Base-by-base conservation (phyloP, 2,329 filamentous ascomycete species). In the Scopulariopsis brevicaulis region DNA sequence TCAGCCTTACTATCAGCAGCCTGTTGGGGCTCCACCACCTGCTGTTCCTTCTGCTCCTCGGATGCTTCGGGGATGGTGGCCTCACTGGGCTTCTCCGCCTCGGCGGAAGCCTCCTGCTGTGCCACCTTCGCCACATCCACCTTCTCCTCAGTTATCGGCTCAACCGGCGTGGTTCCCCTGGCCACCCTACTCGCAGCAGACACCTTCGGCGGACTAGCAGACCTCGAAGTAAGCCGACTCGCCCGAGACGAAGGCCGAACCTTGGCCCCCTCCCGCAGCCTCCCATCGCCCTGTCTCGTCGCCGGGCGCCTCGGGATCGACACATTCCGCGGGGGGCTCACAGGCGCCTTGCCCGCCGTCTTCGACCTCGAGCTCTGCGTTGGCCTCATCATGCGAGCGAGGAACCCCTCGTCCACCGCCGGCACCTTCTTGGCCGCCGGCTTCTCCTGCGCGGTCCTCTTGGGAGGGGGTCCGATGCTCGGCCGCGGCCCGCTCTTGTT, bases 321-420 rank as follows among this genome's bases (percentile, higher is more conserved):
- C 0, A 65, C 60, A 62, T 73, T 79, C 59, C 74, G 71, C 0
- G 80, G 79, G 2, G 80, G 79, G 0, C 79, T 80, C 0, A 71
- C 62, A 1, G 76, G 71, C 1, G 68, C 68, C 71, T 88, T 90
- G 5, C 89, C 86, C 2, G 81, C 74, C 0, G 80, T 79, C 71
- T 89, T 90, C 62, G 77, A 84, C 10, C 85, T 79, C 5, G 85
- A 89, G 53, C 82, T 76, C 52, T 86, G 81, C 0, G 88, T 92
- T 2, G 88, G 88, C 48, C 87, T 77, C 83, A 86, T 91, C 87
- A 92, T 90, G 56, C 88, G 82, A n/a, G 86, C 87, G 28, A 92
- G 73, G 70, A 92, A 92, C 15, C 83, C 72, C 62, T 89, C 85
- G 62, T 89, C 85, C 1, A 87, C 76, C 20, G 80, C 79, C 53